Evolutionary conservation across 768 basidiomycete genomes (phyloP).

Genomic region (Gloeostereum incarnatum): DNA sequence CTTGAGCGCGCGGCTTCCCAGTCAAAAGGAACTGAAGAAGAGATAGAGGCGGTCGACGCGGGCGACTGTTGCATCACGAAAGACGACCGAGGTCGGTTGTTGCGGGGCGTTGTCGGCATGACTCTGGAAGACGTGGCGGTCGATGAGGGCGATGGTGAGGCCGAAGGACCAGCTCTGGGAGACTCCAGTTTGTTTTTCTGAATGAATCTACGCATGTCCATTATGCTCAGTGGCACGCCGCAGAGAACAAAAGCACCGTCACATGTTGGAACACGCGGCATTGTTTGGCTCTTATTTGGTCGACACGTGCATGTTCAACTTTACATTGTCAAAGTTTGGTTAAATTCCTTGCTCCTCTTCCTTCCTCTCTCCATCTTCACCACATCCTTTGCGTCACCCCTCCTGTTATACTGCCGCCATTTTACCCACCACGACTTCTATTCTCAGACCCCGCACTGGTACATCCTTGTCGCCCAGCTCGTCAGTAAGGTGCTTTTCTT

Average conservation of each 20-base stretch:
- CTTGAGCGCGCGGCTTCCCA: slow-evolving; percentile 77
- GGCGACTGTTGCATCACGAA: slow-evolving; percentile 52
- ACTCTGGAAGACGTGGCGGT: slow-evolving; percentile 8
- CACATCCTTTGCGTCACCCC: slow-evolving; percentile 4
- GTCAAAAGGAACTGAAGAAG: slow-evolving; percentile 73
- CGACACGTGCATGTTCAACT: slow-evolving; percentile 37
- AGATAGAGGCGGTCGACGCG: slow-evolving; percentile 61
- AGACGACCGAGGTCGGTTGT: slow-evolving; percentile 25
- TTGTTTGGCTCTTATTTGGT: no score
- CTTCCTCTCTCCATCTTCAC: slow-evolving; percentile 11
- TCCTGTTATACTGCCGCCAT: slow-evolving; percentile 11
- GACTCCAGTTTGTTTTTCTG: slow-evolving; percentile 4
- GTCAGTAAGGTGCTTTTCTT: slow-evolving; percentile 33
- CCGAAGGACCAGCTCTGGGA: no score
- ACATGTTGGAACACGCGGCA: slow-evolving; percentile 7
- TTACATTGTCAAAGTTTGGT: slow-evolving; percentile 28
- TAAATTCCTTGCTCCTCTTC: slow-evolving; percentile 15
- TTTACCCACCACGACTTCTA: slow-evolving; percentile 54
- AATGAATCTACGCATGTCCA: slow-evolving; percentile 5
- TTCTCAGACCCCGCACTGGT: slow-evolving; percentile 44
- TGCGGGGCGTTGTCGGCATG: slow-evolving; percentile 22
- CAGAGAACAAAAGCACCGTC: slow-evolving; percentile 2
- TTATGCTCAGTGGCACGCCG: neutral
- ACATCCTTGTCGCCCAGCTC: slow-evolving; percentile 73
- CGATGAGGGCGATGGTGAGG: no score